Base-by-base conservation (phyloP, 306 rosid species). In the Biancaea sappan region DNA sequence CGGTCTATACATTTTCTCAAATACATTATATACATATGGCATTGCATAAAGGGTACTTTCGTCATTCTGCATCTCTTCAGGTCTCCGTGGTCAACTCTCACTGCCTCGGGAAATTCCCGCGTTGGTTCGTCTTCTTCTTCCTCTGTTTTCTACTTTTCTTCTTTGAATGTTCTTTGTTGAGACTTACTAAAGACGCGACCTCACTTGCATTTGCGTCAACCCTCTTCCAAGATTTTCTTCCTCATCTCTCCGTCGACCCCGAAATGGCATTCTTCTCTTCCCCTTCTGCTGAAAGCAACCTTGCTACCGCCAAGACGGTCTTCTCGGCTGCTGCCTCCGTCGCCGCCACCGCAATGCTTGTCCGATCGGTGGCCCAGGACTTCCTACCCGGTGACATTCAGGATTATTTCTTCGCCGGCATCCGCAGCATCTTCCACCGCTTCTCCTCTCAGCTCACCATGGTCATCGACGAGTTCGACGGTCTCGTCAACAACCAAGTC, bases 381-480 rank as follows among this genome's bases (percentile, higher is more conserved):
- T 63, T 90, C 37, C 10, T 90, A n/a, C 98, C 95, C 0, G 9
- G 12, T 15, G 87, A 88, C 4, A 12, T 93, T 48, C 81, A 50
- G 1, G 73, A 73, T 22, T 79, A 71, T 58, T 2, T 91, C 2
- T 69, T 50, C 59, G 51, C 34, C 4, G 79, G 79, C 4, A 51
- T 81, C 50, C 63, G 76, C 19, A 41, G 51, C 63, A 16, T 81
- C 22, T 61, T 79, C 61, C 43, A 19, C 18, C 80, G 84, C 4
- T 87, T 85, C 87, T 90, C 96, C 4, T 56, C 80, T 16, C 79
- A 80, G 21, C 73, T 84, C 73, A 92, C 92, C 5, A 81, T 90
- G 63, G 83, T 92, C 14, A 75, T 92, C 50, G 87, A 87, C 31
- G 96, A 90, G 74, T 85, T 82, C 72, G 87, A 92, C 8, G 98